These are phyloP conservation scores for Umbelopsis sp. DNA, from an alignment of 371 early-diverging fungal species.

Conservation along the genomic window DNA sequence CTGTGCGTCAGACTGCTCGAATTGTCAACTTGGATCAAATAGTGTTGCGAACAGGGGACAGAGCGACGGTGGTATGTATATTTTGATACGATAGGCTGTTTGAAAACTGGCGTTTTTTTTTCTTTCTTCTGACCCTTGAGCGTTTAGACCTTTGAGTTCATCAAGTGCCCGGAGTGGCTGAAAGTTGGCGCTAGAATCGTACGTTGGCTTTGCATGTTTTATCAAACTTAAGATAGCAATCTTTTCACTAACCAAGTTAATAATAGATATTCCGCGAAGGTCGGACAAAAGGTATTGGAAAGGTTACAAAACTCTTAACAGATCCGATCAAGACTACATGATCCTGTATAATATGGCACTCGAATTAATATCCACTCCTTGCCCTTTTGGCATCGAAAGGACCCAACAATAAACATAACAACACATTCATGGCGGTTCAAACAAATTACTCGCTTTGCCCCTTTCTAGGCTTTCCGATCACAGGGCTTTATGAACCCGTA, in stretches of 20 bases:
- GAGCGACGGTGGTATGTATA: conserved; percentile 72
- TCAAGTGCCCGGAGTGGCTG: conserved; percentile 84
- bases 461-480: too few relatives aligned
- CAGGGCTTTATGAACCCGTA: too few relatives aligned
- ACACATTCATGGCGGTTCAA: too few relatives aligned
- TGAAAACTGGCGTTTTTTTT: too few relatives aligned
- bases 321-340: neutral
- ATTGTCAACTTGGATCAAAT: conserved; percentile 75
- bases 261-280: conserved; percentile 80
- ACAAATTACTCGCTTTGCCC: too few relatives aligned
- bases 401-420: too few relatives aligned
- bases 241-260: neutral
- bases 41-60: conserved; percentile 86
- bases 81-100: neutral
- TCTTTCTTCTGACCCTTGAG: neutral
- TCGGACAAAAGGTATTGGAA: conserved; percentile 92
- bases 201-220: conserved; percentile 26
- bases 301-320: conserved; percentile 60
- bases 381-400: too few relatives aligned
- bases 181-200: conserved; percentile 73
- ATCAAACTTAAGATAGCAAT: neutral
- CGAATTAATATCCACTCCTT: neutral
- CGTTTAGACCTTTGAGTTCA: conserved; percentile 71
- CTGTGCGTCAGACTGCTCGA: conserved; percentile 88
- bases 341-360: neutral